These are phyloP conservation scores for Alternaria burnsii DNA, from an alignment of 2,329 filamentous ascomycete species.

Conservation along the genomic window DNA sequence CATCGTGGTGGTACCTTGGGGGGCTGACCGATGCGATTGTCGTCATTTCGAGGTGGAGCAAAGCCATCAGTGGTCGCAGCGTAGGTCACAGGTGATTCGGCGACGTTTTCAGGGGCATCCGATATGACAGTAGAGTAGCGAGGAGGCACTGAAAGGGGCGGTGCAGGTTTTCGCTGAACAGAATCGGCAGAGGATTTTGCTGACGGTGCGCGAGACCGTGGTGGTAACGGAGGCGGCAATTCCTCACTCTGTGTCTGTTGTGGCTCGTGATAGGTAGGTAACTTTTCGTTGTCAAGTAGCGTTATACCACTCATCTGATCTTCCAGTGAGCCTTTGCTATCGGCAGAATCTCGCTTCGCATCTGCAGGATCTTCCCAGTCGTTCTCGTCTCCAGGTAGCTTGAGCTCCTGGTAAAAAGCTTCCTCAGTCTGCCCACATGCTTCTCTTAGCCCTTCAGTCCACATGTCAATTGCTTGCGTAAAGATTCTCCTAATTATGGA, in stretches of 20 bases:
- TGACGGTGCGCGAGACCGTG: constrained; percentile 41
- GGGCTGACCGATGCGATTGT: constrained; percentile 15
- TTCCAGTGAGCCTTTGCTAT: constrained; percentile 37
- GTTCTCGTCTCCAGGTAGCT: constrained; percentile 49
- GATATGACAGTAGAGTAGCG: constrained; percentile 56
- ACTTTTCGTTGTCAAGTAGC: constrained; percentile 53
- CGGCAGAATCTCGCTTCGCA: constrained; percentile 30
- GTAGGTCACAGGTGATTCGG: constrained; percentile 52
- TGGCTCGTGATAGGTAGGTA: constrained; percentile 22
- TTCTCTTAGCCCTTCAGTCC: constrained; percentile 55
- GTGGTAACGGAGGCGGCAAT: constrained; percentile 50
- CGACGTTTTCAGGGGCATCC: constrained; percentile 46
- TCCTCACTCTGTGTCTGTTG: constrained; percentile 21
- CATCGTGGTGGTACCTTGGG: constrained; percentile 27
- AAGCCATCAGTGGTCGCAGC: constrained; percentile 53
- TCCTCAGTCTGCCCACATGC: constrained; percentile 51
- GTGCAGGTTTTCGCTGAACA: constrained; percentile 55
- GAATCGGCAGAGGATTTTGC: constrained; percentile 40
- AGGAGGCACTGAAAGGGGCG: constrained; percentile 52
- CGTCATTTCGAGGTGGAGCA: constrained; percentile 36
- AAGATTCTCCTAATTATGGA: constrained; percentile 61
- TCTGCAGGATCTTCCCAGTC: constrained; percentile 61
- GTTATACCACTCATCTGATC: constrained; percentile 55
- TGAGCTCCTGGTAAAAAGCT: constrained; percentile 53
- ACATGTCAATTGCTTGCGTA: constrained; percentile 57